Evolutionary conservation across 805 yeast genomes (phyloP).

Genomic region (Ogataea neopini): DNA sequence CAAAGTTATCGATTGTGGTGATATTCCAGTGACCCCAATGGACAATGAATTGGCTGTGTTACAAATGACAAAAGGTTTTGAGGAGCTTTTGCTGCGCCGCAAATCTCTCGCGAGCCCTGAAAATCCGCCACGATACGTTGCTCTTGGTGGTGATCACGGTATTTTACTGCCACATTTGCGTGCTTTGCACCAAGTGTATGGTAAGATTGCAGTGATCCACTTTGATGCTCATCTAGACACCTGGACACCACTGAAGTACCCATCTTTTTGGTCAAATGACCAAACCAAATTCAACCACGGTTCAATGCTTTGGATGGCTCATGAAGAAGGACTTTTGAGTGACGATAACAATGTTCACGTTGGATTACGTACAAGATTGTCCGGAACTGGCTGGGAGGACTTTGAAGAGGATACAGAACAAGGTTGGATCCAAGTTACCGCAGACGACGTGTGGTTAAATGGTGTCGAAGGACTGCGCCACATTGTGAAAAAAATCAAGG

Average conservation of each 20-base stretch:
- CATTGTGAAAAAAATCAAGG: conserved; percentile 53
- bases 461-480: conserved; percentile 52
- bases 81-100: conserved; percentile 48
- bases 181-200: conserved; percentile 59
- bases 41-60: conserved; percentile 52
- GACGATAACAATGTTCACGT: conserved; percentile 66
- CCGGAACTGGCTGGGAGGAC: conserved; percentile 60
- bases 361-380: conserved; percentile 72
- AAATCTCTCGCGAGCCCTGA: conserved; percentile 25
- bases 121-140: conserved; percentile 61
- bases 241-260: conserved; percentile 73
- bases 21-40: conserved; percentile 61
- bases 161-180: conserved; percentile 72
- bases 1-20: conserved; percentile 54
- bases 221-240: conserved; percentile 88
- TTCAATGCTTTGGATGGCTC: conserved; percentile 83
- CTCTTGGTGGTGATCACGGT: conserved; percentile 85
- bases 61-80: conserved; percentile 56
- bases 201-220: conserved; percentile 72
- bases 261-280: conserved; percentile 38
- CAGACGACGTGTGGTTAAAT: conserved; percentile 71
- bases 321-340: conserved; percentile 62
- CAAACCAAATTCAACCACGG: conserved; percentile 72
- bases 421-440: conserved; percentile 67
- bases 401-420: conserved; percentile 66